Percentiles rank a stretch among this genome's conserved stretches.
Conservation (phyloP, 192 early-diverging fungal species). For the Backusella liffmaniae region DNA sequence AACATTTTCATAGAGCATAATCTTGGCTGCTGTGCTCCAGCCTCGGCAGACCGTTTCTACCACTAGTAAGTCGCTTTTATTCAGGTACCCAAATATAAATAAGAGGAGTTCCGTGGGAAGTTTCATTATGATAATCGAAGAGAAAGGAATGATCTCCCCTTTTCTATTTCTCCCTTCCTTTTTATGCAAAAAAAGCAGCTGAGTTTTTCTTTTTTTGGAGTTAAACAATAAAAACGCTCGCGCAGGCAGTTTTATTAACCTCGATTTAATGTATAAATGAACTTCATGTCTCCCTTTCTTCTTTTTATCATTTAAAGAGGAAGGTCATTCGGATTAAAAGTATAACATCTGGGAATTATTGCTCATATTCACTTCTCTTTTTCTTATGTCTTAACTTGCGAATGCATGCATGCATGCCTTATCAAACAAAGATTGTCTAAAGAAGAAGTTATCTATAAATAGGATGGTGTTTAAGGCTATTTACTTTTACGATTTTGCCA, state of each 20-base stretch:
- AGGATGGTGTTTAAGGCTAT: not conserved
- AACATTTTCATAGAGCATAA: not conserved
- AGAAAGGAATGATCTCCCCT: not conserved
- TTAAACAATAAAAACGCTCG: not conserved
- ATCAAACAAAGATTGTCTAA: not conserved
- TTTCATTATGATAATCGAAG: not conserved
- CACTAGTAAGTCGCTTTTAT: not conserved
- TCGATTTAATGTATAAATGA: not conserved
- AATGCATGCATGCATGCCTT: not conserved
- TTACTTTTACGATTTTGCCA: not conserved
- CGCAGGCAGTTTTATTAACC: not conserved
- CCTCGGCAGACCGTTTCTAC: not conserved
- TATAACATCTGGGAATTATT: not conserved
- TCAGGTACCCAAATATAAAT: not conserved
- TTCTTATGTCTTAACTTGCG: not conserved
- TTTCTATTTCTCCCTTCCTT: not conserved
- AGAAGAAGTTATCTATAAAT: not conserved
- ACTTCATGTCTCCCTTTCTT: not conserved
- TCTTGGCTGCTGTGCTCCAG: not conserved
- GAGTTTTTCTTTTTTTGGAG: not conserved
- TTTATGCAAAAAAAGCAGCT: not conserved
- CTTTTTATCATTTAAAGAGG: not conserved
- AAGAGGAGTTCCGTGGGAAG: slow-evolving; percentile 1
- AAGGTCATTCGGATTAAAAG: not conserved
- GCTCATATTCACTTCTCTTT: not conserved